phyloP scores from a whole-genome alignment of 2,329 filamentous ascomycete genomes.

The Fusarium sp. region DNA sequence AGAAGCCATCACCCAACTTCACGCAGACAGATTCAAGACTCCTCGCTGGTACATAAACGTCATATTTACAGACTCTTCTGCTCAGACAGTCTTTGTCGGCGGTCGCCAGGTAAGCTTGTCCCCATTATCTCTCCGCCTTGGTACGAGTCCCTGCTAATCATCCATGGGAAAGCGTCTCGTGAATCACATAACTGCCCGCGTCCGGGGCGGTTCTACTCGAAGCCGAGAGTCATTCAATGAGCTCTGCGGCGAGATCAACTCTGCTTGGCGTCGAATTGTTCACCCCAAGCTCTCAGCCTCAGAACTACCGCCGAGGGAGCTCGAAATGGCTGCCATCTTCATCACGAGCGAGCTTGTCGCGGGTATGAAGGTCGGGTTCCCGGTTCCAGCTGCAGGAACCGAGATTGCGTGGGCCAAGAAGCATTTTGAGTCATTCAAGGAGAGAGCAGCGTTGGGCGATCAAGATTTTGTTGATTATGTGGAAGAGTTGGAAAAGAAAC shows the following conservation, averaged over 20 bases:
- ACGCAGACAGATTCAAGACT: neutral
- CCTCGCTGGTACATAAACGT: neutral
- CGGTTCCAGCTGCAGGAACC: neutral
- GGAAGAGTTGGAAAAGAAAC: neutral
- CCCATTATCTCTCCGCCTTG: neutral
- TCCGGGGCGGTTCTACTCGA: neutral
- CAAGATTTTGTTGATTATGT: conserved; percentile 2
- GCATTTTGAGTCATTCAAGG: neutral
- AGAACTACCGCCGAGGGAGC: neutral
- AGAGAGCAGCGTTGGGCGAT: neutral
- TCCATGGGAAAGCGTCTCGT: neutral
- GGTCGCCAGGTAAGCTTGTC: neutral
- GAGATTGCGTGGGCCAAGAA: neutral
- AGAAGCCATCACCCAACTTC: neutral
- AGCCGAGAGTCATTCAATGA: neutral
- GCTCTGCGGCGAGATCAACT: neutral
- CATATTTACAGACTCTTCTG: neutral
- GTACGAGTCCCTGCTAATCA: neutral
- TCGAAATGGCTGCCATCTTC: neutral
- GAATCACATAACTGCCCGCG: neutral
- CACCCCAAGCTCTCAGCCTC: neutral
- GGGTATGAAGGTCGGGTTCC: neutral
- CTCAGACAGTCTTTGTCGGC: neutral
- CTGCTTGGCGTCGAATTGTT: neutral
- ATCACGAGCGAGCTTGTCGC: conserved; percentile 2